Evolutionary conservation across 352 stramenopile species (phyloP).

Genomic region (Elongisporangium anandrum): DNA sequence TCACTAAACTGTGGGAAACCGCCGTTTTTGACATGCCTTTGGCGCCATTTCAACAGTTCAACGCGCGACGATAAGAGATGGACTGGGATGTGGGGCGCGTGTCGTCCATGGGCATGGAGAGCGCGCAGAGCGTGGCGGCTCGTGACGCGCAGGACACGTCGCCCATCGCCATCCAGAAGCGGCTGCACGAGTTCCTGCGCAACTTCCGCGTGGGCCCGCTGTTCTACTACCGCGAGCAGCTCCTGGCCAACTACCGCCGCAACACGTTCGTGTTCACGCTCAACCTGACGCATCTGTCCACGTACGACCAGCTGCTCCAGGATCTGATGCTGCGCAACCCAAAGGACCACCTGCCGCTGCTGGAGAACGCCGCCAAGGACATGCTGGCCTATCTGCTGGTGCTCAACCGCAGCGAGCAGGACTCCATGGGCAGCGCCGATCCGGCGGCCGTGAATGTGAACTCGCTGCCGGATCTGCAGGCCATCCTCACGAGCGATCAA

Average conservation of each 20-base stretch:
- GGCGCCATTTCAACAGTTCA: no score
- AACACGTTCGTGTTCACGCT: conserved; percentile 73
- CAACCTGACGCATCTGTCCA: conserved; percentile 77
- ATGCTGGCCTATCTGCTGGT: conserved; percentile 64
- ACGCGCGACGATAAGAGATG: conserved; percentile 26
- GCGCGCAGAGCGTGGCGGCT: conserved; percentile 33
- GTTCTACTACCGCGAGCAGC: conserved; percentile 89
- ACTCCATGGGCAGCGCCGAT: conserved; percentile 17
- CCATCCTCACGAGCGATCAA: conserved; percentile 81
- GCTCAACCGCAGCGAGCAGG: conserved; percentile 35
- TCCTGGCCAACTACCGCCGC: conserved; percentile 82
- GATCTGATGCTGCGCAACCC: conserved; percentile 83
- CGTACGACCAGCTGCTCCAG: conserved; percentile 85
- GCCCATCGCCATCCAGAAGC: conserved; percentile 56
- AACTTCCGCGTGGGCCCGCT: conserved; percentile 82
- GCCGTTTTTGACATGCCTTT: no score
- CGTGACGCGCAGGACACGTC: conserved; percentile 49
- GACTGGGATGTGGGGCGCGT: conserved; percentile 81
- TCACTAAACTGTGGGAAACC: no score
- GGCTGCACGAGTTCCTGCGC: conserved; percentile 80
- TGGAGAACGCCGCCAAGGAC: conserved; percentile 84
- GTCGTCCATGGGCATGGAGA: conserved; percentile 80
- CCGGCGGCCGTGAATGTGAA: conserved; percentile 17
- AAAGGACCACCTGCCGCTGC: conserved; percentile 76
- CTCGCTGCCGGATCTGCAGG: conserved; percentile 71